Conservation (phyloP, 192 early-diverging fungal genomes). For the Coemansia sp. region DNA sequence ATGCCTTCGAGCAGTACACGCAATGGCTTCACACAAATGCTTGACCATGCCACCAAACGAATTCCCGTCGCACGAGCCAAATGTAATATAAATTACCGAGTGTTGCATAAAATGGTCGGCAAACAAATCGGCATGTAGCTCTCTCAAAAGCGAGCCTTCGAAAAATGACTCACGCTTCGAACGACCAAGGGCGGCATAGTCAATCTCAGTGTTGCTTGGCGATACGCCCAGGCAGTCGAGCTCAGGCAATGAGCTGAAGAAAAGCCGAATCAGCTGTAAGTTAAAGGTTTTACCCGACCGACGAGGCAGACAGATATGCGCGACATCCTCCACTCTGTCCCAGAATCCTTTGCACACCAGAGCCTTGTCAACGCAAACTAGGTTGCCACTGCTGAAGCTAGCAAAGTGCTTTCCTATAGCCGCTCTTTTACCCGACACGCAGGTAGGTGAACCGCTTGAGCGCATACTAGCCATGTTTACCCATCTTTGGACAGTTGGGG, state of each 20-base stretch:
- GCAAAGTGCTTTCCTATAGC: background rate
- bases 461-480: background rate
- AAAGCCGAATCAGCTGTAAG: background rate
- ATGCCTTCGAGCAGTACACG: background rate
- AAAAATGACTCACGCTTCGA: constrained; percentile 4
- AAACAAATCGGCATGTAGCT: background rate
- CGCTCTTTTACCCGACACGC: background rate
- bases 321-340: background rate
- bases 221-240: background rate
- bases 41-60: constrained; percentile 7
- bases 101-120: constrained; percentile 1
- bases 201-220: background rate
- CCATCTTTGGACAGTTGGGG: background rate
- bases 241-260: constrained; percentile 9
- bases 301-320: constrained; percentile 4
- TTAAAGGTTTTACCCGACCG: constrained; percentile 7
- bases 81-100: background rate
- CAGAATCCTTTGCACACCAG: constrained; percentile 9
- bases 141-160: background rate
- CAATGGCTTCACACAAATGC: constrained; percentile 9
- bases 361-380: background rate
- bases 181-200: background rate
- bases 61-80: background rate
- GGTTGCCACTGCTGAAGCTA: background rate
- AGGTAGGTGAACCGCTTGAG: background rate